Conservation (phyloP, 2,329 filamentous ascomycete genomes). For the Beauveria asiatica region DNA sequence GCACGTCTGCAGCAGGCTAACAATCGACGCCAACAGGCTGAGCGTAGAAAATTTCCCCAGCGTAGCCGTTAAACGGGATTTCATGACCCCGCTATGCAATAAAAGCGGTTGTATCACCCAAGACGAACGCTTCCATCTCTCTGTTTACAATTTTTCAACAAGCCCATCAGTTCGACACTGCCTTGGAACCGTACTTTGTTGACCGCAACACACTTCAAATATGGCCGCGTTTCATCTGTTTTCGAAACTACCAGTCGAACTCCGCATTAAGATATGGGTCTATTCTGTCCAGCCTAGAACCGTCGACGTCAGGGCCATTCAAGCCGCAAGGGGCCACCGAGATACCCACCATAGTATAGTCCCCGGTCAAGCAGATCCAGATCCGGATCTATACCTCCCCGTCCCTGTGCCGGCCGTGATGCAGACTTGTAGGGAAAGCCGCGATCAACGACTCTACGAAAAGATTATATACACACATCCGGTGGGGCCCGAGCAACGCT, state of each 20-base stretch:
- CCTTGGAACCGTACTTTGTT: neutral
- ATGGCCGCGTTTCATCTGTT: neutral
- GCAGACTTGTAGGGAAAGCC: neutral
- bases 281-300: neutral
- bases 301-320: neutral
- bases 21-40: too few relatives aligned
- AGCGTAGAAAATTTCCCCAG: neutral
- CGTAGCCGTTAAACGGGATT: neutral
- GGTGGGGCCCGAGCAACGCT: neutral
- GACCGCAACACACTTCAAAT: neutral
- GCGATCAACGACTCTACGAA: neutral
- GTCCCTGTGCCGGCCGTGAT: neutral
- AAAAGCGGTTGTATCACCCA: neutral
- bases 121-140: neutral
- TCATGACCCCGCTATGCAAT: neutral
- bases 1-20: too few relatives aligned
- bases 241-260: neutral
- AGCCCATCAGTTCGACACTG: neutral
- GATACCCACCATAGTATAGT: too few relatives aligned
- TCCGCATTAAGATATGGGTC: neutral
- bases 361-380: too few relatives aligned
- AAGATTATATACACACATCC: neutral
- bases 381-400: neutral
- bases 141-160: neutral
- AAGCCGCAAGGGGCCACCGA: neutral